Evolutionary conservation across 2,329 filamentous ascomycete species (phyloP).

Genomic region (Pseudocercospora vitis): DNA sequence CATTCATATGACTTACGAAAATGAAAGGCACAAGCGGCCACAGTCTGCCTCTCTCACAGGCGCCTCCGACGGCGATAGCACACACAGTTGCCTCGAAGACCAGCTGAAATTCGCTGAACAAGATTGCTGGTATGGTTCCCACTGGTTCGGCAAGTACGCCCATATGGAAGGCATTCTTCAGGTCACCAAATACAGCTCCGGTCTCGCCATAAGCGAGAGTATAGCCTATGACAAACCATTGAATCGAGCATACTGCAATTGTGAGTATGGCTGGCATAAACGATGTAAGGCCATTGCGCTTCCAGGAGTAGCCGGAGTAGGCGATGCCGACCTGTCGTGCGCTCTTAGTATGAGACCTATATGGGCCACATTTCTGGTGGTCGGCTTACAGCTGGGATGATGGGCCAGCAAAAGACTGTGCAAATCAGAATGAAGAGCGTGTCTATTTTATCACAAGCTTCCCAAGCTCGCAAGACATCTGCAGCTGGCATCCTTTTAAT

Average conservation of each 20-base stretch:
- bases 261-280: constrained; percentile 51
- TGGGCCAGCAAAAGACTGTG: constrained; percentile 54
- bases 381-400: constrained; percentile 45
- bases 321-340: constrained; percentile 46
- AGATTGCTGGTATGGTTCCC: constrained; percentile 51
- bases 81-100: constrained; percentile 54
- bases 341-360: neutral
- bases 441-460: constrained; percentile 54
- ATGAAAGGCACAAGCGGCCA: constrained; percentile 52
- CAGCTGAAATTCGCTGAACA: constrained; percentile 55
- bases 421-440: constrained; percentile 55
- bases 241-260: constrained; percentile 51
- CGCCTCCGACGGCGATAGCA: constrained; percentile 52
- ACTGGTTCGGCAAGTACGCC: constrained; percentile 51
- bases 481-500: neutral
- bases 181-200: constrained; percentile 47
- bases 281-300: constrained; percentile 50
- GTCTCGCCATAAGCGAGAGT: constrained; percentile 52
- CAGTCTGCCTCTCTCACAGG: constrained; percentile 50
- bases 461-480: constrained; percentile 26
- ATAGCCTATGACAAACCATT: constrained; percentile 54
- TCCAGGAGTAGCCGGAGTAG: constrained; percentile 52
- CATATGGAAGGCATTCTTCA: constrained; percentile 49
- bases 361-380: no score
- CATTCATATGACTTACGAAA: constrained; percentile 38